These are phyloP conservation scores for Citrus trifoliata DNA, from an alignment of 345 rosid genomes.

Conservation along the genomic window DNA sequence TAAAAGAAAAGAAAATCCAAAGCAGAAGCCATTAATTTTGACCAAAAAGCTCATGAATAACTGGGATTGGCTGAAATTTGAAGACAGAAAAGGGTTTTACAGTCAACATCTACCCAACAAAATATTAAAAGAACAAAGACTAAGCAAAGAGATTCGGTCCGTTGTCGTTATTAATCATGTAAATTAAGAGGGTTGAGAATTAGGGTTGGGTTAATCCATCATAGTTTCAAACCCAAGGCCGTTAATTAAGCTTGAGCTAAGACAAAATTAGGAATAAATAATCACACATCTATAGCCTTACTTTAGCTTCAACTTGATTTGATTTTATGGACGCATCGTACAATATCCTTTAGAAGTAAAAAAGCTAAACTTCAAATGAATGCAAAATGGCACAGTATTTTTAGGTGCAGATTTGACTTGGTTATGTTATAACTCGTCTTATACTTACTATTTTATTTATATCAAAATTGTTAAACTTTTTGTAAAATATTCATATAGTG, in stretches of 20 bases:
- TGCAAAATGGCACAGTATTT: too few relatives aligned
- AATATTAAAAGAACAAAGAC: neutral
- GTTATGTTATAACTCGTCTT: too few relatives aligned
- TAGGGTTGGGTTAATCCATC: neutral
- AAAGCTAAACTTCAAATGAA: neutral
- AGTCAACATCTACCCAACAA: neutral
- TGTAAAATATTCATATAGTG: too few relatives aligned
- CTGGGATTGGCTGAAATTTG: too few relatives aligned
- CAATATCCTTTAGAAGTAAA: neutral
- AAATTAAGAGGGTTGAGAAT: neutral
- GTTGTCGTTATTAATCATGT: neutral
- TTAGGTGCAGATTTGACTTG: too few relatives aligned
- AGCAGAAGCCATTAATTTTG: too few relatives aligned
- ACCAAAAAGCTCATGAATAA: too few relatives aligned
- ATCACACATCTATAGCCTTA: neutral
- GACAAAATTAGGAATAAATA: neutral
- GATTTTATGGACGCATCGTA: neutral
- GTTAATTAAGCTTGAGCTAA: neutral
- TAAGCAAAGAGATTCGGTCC: neutral
- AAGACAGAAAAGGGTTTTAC: neutral
- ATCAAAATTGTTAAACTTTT: too few relatives aligned
- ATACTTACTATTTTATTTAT: too few relatives aligned
- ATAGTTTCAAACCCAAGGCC: neutral
- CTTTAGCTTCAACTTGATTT: neutral
- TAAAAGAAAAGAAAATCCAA: too few relatives aligned